These are phyloP conservation scores for Halteria grandinella DNA, from an alignment of 73 alveolate genomes.

Conservation along the genomic window DNA sequence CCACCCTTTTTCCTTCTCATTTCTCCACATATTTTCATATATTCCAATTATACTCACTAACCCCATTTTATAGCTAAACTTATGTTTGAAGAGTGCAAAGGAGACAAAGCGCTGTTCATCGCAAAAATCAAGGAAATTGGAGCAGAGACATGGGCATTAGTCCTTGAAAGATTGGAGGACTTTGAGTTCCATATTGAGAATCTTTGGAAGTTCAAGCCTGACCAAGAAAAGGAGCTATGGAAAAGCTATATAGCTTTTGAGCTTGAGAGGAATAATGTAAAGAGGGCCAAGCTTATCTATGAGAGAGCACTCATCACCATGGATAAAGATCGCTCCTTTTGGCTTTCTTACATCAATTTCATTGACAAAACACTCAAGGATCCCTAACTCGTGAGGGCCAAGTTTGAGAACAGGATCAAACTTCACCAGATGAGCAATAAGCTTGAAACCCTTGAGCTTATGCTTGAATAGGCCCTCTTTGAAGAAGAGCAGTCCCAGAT, in stretches of 20 bases:
- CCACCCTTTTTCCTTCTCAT: not conserved
- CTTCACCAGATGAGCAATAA: not conserved
- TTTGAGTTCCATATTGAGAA: constrained; percentile 15
- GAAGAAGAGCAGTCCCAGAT: constrained; percentile 32
- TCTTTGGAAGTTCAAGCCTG: constrained; percentile 33
- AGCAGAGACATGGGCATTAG: constrained; percentile 13
- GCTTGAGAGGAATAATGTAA: not conserved
- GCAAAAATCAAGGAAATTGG: constrained; percentile 1
- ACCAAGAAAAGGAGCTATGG: too few relatives aligned
- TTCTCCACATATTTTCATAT: not conserved
- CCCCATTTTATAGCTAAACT: constrained; percentile 25
- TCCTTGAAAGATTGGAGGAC: constrained; percentile 9
- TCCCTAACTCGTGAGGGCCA: constrained; percentile 35
- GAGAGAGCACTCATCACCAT: constrained; percentile 43
- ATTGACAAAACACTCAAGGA: constrained; percentile 30
- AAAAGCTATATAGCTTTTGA: constrained; percentile 30
- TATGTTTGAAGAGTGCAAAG: constrained; percentile 36
- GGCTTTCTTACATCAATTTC: constrained; percentile 44
- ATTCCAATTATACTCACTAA: too few relatives aligned
- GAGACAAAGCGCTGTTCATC: constrained; percentile 29
- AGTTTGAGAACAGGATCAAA: constrained; percentile 45
- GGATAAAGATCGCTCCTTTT: constrained; percentile 37
- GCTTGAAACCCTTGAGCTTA: constrained; percentile 15
- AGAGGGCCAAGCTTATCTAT: constrained; percentile 45
- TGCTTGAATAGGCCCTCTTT: constrained; percentile 31